Percentiles rank a stretch among this genome's conserved stretches.
Conservation (phyloP, 2,329 filamentous ascomycete species). For the Eurotiales sp. region DNA sequence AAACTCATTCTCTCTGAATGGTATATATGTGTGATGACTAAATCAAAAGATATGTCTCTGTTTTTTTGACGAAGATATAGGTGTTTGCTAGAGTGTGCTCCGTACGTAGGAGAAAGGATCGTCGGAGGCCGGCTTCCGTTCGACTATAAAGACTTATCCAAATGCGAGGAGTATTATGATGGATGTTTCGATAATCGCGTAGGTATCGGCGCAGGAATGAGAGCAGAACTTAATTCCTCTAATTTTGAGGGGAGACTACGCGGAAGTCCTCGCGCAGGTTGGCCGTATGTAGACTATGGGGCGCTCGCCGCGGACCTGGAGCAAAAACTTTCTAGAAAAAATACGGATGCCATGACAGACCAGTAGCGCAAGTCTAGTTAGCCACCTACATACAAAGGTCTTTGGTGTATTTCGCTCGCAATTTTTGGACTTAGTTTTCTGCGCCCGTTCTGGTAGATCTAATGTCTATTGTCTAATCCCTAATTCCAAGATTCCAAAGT, state of each 20-base stretch:
- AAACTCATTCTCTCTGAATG: constrained; percentile 28
- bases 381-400: neutral
- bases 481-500: too few species aligned
- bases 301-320: constrained; percentile 1
- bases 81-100: neutral
- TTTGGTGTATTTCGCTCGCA: too few species aligned
- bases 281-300: neutral
- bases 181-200: too few species aligned
- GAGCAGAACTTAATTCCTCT: too few species aligned
- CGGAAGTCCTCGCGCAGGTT: neutral
- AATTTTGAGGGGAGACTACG: neutral
- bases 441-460: too few species aligned
- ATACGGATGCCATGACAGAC: constrained; percentile 3
- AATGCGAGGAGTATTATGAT: too few species aligned
- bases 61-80: neutral
- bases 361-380: neutral
- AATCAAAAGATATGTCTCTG: neutral
- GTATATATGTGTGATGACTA: neutral
- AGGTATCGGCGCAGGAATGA: too few species aligned
- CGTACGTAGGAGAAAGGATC: too few species aligned
- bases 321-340: constrained; percentile 9
- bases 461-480: too few species aligned
- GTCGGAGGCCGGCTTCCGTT: too few species aligned
- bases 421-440: too few species aligned
- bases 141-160: too few species aligned